These are phyloP conservation scores for Letharia columbiana DNA, from an alignment of 495 filamentous ascomycete species.

Conservation along the genomic window DNA sequence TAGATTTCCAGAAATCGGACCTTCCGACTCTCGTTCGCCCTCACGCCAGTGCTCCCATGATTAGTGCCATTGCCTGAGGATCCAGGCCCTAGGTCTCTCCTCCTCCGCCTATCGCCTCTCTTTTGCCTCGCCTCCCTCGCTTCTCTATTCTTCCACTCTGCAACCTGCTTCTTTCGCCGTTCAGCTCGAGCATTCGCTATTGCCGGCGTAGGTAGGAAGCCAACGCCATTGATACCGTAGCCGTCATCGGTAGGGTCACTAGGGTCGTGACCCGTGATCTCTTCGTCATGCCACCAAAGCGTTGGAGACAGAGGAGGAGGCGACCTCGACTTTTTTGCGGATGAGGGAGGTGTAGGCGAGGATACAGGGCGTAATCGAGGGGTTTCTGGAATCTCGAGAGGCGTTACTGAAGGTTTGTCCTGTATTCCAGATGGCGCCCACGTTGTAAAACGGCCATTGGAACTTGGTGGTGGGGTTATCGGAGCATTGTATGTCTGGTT, in stretches of 20 bases:
- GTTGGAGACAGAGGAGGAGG: constrained; percentile 44
- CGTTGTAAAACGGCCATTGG: constrained; percentile 28
- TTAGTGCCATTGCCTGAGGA: constrained; percentile 1
- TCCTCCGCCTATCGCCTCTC: constrained; percentile 56
- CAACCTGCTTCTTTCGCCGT: constrained; percentile 70
- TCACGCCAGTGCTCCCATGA: constrained; percentile 5
- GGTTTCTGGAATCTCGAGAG: constrained; percentile 21
- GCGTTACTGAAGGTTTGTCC: background rate
- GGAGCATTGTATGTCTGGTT: background rate
- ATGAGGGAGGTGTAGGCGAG: constrained; percentile 15
- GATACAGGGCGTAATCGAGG: constrained; percentile 18
- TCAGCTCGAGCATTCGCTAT: constrained; percentile 68
- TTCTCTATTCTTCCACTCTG: constrained; percentile 75
- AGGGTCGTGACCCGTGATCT: constrained; percentile 75
- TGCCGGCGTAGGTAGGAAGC: constrained; percentile 79
- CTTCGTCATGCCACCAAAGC: constrained; percentile 73
- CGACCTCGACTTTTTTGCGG: constrained; percentile 25
- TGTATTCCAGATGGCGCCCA: constrained; percentile 20
- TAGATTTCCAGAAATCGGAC: constrained; percentile 25
- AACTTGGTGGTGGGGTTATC: constrained; percentile 33
- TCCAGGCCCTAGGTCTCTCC: constrained; percentile 27
- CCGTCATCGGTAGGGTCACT: constrained; percentile 68
- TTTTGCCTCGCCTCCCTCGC: constrained; percentile 72
- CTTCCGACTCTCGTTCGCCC: constrained; percentile 17
- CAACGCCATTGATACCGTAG: constrained; percentile 80